Evolutionary conservation across 768 basidiomycete species (phyloP), one percentile per base, ranked within the genome.

Genomic region (Sutorius australiensis): DNA sequence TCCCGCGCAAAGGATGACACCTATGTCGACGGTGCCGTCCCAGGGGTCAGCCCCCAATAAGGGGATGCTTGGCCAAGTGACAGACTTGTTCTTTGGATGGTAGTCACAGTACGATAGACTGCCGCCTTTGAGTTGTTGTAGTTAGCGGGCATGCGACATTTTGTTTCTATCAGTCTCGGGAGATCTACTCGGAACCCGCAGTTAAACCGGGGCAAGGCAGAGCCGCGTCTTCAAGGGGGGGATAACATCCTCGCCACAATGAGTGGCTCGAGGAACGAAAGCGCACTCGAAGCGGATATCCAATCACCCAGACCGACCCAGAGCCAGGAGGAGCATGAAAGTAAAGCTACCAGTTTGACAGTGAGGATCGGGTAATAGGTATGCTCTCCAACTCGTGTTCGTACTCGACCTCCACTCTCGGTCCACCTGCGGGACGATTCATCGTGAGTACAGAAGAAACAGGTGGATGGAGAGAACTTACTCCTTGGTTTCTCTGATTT

Each of bases 391-490:
- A 77, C 73, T 97, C 95, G 67, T 91, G 83, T 70, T 98, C 95
- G 82, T 97, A 97, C 71, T 98, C 95, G 63, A 98, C 87, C 68
- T 98, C 92, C 64, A 98, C 87, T 58, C 86, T 78, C 13, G 92
- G 87, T 17, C 85, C 89, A 63, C 78, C 86, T 86, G 67, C 10
- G 55, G 46, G 40, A 37, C 37, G 41, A 38, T 31, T 67, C 42
- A 67, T 60, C 40, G 41, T 52, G 41, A 44, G 24, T 54, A 24
- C 3, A 31, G 19, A 43, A 31, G 19, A 2, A 43, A 39, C 41
- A n/a, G n/a, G 46, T 44, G 6, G n/a, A 13, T 6, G 45, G 27
- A 42, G 34, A 27, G 19, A 50, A 76, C 80, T 59, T 66, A 82
- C 85, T 80, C 61, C 80, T 84, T 68, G 83, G 81, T 67, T 83